Percentiles rank a stretch among this genome's conserved stretches.
phyloP scores from a whole-genome alignment of 2,329 filamentous ascomycete genomes.

The Leptographium procerum region DNA sequence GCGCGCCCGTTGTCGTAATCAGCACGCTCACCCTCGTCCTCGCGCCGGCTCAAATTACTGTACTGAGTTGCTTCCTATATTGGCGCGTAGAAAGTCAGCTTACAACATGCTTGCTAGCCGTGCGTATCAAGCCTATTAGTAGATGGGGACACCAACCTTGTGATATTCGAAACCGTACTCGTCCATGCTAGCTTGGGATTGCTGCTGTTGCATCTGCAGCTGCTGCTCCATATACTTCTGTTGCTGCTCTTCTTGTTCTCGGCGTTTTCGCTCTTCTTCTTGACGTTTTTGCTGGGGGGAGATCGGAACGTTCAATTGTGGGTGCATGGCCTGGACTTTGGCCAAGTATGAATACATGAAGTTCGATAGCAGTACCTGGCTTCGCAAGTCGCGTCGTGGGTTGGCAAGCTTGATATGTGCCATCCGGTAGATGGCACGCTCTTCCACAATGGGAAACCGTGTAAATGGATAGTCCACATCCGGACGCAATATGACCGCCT shows the following conservation, averaged over 20 bases:
- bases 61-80: conserved; percentile 20
- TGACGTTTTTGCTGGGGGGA: conserved; percentile 46
- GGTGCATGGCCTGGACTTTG: conserved; percentile 98
- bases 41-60: conserved; percentile 15
- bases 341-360: conserved; percentile 99
- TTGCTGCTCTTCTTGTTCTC: conserved; percentile 33
- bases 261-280: conserved; percentile 34
- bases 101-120: not conserved
- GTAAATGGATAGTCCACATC: conserved; percentile 97
- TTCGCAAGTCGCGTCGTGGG: conserved; percentile 79
- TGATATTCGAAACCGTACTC: conserved; percentile 25
- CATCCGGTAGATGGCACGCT: conserved; percentile 96
- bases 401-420: conserved; percentile 99
- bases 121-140: not conserved
- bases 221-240: conserved; percentile 32
- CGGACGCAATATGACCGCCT: conserved; percentile 60
- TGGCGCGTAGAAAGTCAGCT: not conserved
- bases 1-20: conserved; percentile 24
- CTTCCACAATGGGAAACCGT: conserved; percentile 86
- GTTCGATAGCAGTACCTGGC: conserved; percentile 92
- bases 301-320: conserved; percentile 81
- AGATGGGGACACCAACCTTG: conserved; percentile 17
- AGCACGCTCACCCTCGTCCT: conserved; percentile 11
- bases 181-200: conserved; percentile 15
- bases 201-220: conserved; percentile 14